A percentile compares a stretch with the other conserved stretches of the same genome.
phyloP scores from a whole-genome alignment of 2,329 filamentous ascomycete genomes.

The Alternaria sp. region DNA sequence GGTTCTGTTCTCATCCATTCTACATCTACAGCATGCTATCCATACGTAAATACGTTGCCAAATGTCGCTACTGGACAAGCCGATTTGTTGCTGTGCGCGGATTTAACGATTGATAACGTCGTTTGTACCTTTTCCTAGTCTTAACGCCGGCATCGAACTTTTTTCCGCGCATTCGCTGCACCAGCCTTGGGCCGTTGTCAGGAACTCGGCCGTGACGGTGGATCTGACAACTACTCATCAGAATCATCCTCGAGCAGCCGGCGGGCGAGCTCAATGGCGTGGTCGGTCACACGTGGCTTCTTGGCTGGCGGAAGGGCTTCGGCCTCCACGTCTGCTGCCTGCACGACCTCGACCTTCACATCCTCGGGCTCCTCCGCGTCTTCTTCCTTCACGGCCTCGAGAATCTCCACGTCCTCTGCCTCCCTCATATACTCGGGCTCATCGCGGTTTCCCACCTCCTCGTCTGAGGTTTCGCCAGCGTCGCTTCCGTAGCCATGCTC shows the following conservation, averaged over 20 bases:
- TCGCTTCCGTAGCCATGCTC: not conserved
- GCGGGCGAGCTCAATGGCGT: not conserved
- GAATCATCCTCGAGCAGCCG: not conserved
- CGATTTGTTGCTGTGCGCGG: not conserved
- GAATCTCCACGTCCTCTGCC: not conserved
- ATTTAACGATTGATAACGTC: not conserved
- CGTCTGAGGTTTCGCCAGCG: not conserved
- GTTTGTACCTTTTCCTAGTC: not conserved
- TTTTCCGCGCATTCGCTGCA: not conserved
- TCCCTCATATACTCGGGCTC: not conserved
- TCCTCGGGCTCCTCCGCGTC: not conserved
- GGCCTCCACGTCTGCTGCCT: not conserved
- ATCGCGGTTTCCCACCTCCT: not conserved
- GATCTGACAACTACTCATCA: not conserved
- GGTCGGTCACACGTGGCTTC: not conserved
- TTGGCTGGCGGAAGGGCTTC: not conserved
- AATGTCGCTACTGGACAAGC: rapidly evolving
- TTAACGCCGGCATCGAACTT: not conserved
- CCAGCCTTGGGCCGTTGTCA: not conserved
- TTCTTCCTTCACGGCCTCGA: too few relatives aligned
- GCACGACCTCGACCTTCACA: not conserved
- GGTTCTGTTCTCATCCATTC: not conserved
- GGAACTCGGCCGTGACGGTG: too few relatives aligned
- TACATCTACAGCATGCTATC: not conserved
- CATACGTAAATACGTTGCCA: rapidly evolving